A percentile compares a stretch with the other conserved stretches of the same genome.
Evolutionary conservation across 2,329 filamentous ascomycete genomes (phyloP).

Genomic region (Teratosphaeria nubilosa): DNA sequence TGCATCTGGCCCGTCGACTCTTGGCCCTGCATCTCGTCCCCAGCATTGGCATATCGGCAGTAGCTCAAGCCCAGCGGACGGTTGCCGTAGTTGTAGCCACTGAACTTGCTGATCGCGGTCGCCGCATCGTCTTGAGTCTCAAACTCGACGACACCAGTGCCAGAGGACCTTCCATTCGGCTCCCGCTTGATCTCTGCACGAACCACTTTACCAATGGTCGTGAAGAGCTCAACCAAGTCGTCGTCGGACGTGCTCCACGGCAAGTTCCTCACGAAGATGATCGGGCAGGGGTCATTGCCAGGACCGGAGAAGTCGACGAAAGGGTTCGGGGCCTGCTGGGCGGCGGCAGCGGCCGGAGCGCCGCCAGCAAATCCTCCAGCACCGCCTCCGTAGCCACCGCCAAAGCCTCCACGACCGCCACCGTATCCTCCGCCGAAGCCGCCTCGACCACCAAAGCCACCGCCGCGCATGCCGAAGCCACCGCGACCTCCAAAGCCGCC

Average conservation of each 20-base stretch:
- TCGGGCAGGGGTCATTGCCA: constrained; percentile 70
- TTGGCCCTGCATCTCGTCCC: constrained; percentile 69
- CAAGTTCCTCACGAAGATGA: constrained; percentile 93
- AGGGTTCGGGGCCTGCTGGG: constrained; percentile 61
- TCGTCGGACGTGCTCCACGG: constrained; percentile 99
- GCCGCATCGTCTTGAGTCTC: constrained; percentile 74
- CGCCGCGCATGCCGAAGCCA: constrained; percentile 37
- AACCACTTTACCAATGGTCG: constrained; percentile 94
- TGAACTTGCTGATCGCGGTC: constrained; percentile 92
- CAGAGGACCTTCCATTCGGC: constrained; percentile 86
- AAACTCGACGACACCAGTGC: constrained; percentile 94
- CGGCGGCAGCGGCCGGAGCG: constrained; percentile 41
- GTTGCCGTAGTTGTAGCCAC: constrained; percentile 92
- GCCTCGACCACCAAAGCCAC: constrained; percentile 38
- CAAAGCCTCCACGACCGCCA: constrained; percentile 29
- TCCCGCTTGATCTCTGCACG: constrained; percentile 99
- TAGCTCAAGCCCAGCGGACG: constrained; percentile 87
- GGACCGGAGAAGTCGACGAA: constrained; percentile 90
- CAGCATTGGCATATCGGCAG: constrained; percentile 77
- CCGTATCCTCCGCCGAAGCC: constrained; percentile 48
- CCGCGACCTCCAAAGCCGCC: constrained; percentile 43
- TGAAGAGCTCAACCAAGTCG: constrained; percentile 90
- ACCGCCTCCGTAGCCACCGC: constrained; percentile 22
- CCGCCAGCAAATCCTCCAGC: constrained; percentile 20
- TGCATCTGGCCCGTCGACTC: constrained; percentile 66